Base-by-base conservation (phyloP, 2,329 filamentous ascomycete species). In the Grosmannia clavigera region DNA sequence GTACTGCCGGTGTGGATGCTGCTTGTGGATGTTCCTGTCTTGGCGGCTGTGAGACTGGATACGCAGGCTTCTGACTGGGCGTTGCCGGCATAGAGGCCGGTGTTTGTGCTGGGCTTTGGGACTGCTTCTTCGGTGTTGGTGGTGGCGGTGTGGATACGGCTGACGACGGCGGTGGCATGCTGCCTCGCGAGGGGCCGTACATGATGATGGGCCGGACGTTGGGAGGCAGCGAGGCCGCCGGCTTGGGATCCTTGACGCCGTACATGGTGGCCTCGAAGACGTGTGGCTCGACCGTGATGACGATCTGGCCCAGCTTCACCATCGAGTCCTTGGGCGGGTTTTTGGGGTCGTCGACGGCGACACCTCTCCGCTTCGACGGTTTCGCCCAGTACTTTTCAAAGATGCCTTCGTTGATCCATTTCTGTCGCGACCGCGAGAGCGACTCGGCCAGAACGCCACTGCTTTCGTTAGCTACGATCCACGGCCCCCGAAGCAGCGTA, bases 351-450 rank as follows among this genome's bases (percentile, higher is more conserved):
- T 86, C 84, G 59, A 80, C 78, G 29, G 83, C 71, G 3, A 81
- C 80, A 52, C 85, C 83, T 70, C 86, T 88, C 63, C 81, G 81
- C 72, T 86, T 87, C 51, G 76, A 76, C 3, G 87, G 86, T 68
- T 90, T 90, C 10, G 84, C 81, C 87, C 87, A 91, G 70, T 87
- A 90, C 67, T 84, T 87, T 66, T 90, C 85, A 66, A 91, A 89
- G 55, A 90, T 78, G 35, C 86, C 85, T 65, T 87, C 83, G 68
- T 76, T 80, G 29, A 87, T 80, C 87, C 87, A 91, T 78, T 81
- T 83, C 61, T 85, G 78, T 61, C 87, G 84, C 67, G 89, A 94
- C 67, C 87, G 81, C 57, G 81, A 74, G 31, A 94, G 78, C 2
- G 88, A 90, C 65, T 91, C 86, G 66, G 81, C 78, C 61, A 92